Evolutionary conservation across 257 asterid species (phyloP).

Genomic region (Petrea volubilis): DNA sequence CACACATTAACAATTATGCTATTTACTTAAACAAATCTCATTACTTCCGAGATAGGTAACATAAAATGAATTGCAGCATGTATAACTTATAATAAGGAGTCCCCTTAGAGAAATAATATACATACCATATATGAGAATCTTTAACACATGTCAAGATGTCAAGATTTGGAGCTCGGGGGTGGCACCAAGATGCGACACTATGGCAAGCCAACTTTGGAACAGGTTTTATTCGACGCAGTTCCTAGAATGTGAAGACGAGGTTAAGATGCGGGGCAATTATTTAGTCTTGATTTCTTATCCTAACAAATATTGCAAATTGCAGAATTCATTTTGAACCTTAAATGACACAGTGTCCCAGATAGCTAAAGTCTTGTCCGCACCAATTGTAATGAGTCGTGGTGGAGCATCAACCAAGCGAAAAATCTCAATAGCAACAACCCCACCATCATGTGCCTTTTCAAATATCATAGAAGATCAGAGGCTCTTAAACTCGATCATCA

Average conservation of each 20-base stretch:
- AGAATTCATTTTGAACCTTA: constrained; percentile 54
- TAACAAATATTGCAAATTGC: constrained; percentile 16
- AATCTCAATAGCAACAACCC: constrained; percentile 93
- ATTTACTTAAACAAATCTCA: constrained; percentile 1
- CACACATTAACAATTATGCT: constrained; percentile 13
- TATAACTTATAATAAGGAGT: constrained; percentile 17
- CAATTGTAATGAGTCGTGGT: constrained; percentile 97
- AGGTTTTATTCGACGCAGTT: constrained; percentile 92
- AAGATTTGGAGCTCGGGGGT: constrained; percentile 99
- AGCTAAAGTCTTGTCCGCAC: constrained; percentile 94
- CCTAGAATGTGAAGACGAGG: constrained; percentile 43
- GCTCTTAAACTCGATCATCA: constrained; percentile 5
- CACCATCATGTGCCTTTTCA: constrained; percentile 98
- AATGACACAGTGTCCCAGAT: constrained; percentile 97
- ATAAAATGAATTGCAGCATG: neutral
- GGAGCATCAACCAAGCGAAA: constrained; percentile 90
- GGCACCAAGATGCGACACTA: constrained; percentile 99
- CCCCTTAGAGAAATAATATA: constrained; percentile 9
- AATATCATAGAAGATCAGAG: constrained; percentile 30
- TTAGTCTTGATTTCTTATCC: neutral
- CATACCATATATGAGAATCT: constrained; percentile 97
- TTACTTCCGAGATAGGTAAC: constrained; percentile 2
- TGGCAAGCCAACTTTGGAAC: constrained; percentile 95
- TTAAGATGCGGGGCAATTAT: constrained; percentile 2
- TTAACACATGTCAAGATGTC: constrained; percentile 98